Base-by-base conservation (phyloP, 2,329 filamentous ascomycete species). In the Trichophyton simii region DNA sequence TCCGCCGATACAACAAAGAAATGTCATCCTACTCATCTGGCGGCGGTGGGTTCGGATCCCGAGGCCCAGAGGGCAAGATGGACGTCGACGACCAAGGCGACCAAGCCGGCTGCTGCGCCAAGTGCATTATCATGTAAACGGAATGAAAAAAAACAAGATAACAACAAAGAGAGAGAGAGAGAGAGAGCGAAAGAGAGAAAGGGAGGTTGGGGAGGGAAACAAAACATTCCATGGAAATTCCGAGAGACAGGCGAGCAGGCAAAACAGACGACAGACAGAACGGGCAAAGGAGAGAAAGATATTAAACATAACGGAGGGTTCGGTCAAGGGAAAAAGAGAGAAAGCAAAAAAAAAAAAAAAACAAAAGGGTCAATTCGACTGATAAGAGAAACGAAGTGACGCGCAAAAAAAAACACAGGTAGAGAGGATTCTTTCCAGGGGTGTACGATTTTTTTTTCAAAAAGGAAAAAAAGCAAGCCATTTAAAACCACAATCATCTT, bases 1-100 rank as follows among this genome's bases (percentile, higher is more conserved):
- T 99, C 72, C 86, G 94, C 77, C 88, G 90, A 77, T 97, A 95
- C 79, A 97, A 99, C 84, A 92, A 94, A 75, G 92, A 97, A 73
- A 95, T 96, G 86, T 91, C 91, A 64, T 89, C 89, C 63, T 89
- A 95, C 76, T 85, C 87, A 52, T 84, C 86, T 63, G 84, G 82
- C 64, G 87, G 87, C 62, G 75, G 74, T 68, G 85, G 86, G 67
- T 79, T 83, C 69, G 79, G 81, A 64, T 79, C 85, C 64, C 84
- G 84, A 68, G 79, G 78, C 63, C 68, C 86, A 50, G 65, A 79
- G 61, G 72, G 74, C 63, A 89, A 91, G 77, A 86, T 95, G 82
- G 88, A 95, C 67, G 83, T 94, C 69, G 84, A 87, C 62, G 75
- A 78, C 65, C 73, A 72, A n/a, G 72, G 71, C 59, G 75, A 80